Base-by-base conservation (phyloP, 306 rosid species). In the Abrus pulchellus region DNA sequence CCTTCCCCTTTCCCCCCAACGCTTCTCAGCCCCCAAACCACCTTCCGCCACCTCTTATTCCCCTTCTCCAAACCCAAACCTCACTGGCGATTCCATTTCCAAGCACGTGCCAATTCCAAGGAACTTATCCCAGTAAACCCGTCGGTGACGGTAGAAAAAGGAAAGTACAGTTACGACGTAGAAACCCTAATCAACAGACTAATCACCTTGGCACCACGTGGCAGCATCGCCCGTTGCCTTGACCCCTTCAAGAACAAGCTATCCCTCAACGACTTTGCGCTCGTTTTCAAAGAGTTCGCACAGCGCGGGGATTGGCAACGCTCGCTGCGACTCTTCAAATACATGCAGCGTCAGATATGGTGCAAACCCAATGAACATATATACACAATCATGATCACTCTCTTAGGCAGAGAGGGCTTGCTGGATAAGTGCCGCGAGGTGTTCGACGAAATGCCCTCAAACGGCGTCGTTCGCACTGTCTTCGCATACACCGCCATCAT, bases 291-390 rank as follows among this genome's bases (percentile, higher is more conserved):
- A 92, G 99, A 96, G 81, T 93, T 93, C 84, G 98, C 99, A 0
- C 89, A 88, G 77, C 96, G 98, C 11, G 97, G 97, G 4, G 97
- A 96, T 6, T 93, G 99, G 99, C 99, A 93, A 79, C 83, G 99
- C 1, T 93, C 98, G 27, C 85, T 93, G 11, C 87, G 98, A 6
- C 88, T 96, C 60, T 96, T 96, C 81, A 96, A 93, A 90, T 89
- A 93, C 36, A 96, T 92, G 97, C 98, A 95, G 90, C 90, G 99
- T 2, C 98, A 95, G 90, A 88, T 95, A 48, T 95, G 99, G 99
- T 95, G 99, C 83, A 95, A 93, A 84, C 99, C 98, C 0, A 95
- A 87, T 68, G 98, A 95, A 66, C 98, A 95, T 71, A 93, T 95
- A 9, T 93, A 86, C 80, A 93, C 97, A 0, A 93, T 95, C 50